These are phyloP conservation scores for Gynandropsis gynandra DNA, from an alignment of 345 rosid genomes.

Conservation along the genomic window DNA sequence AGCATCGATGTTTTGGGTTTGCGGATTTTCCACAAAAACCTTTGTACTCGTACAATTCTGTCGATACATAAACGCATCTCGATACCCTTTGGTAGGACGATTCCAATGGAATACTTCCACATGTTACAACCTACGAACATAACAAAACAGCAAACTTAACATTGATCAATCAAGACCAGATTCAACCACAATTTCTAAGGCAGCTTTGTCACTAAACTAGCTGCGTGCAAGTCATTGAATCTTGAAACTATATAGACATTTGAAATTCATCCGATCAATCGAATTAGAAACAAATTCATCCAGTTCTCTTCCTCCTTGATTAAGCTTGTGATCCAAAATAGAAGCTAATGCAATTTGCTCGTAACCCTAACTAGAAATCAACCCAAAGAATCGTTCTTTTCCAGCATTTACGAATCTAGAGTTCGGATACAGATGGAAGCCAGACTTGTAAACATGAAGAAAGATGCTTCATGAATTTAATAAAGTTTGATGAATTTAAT, in stretches of 20 bases:
- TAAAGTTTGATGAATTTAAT: neutral
- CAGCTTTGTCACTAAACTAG: too few relatives aligned
- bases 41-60: constrained; percentile 71
- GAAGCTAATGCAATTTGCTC: neutral
- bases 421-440: neutral
- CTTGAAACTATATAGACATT: neutral
- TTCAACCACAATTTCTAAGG: neutral
- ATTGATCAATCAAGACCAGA: neutral
- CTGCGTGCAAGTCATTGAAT: too few relatives aligned
- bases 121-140: constrained; percentile 71
- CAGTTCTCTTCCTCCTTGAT: neutral
- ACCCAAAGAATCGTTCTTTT: neutral
- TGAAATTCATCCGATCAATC: constrained; percentile 1
- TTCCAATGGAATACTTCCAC: constrained; percentile 88
- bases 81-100: constrained; percentile 74
- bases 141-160: neutral
- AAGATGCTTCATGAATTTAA: neutral
- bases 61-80: constrained; percentile 76
- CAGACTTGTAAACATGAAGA: neutral
- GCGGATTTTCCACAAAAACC: constrained; percentile 73
- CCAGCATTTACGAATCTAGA: neutral
- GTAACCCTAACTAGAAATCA: neutral
- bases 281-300: neutral
- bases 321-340: neutral
- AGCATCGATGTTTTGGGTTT: constrained; percentile 61